Base-by-base conservation (phyloP, 805 yeast species). In the Saccharomycopsis sp. region DNA sequence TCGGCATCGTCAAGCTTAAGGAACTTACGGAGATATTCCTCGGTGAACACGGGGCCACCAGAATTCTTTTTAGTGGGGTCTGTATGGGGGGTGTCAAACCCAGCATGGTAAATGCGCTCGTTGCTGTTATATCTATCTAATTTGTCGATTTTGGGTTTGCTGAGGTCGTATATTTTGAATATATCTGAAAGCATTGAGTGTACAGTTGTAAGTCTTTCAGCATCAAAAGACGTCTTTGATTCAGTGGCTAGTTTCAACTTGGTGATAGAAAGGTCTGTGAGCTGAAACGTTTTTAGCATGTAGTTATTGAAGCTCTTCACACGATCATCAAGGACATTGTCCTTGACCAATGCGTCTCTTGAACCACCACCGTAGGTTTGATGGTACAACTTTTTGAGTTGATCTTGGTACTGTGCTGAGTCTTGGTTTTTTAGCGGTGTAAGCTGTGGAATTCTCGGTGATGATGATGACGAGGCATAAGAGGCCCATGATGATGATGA, bases 101-200 rank as follows among this genome's bases (percentile, higher is more conserved):
- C 76, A 0, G 85, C 84, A 63, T 80, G 84, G 62, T 78, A 79
- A 24, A 81, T 79, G 59, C 83, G 69, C 9, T 79, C 74, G 1
- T 74, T 72, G 9, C 78, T 70, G 29, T 70, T 71, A 66, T 82
- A 84, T 5, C 69, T 70, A 25, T 72, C 72, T 52, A 85, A 69
- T 23, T 72, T 69, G 0, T 69, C 66, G 2, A 80, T 70, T 3
- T 69, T 63, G 1, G 89, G 89, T 62, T 70, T 72, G 12, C 78
- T 78, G 17, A 71, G 67, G 54, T 72, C 66, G 56, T 79, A 65
- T 2, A 73, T 69, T 2, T 73, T 68, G 63, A 82, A 79, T 8
- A 82, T 73, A 1, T 65, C 58, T 23, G 72, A 68, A 64, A 76
- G 81, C 61, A 77, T 78, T 20, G 70, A 66, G 62, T 78, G 78